Evolutionary conservation across 495 filamentous ascomycete species (phyloP).

Genomic region (Thermothielavioides terrestris): DNA sequence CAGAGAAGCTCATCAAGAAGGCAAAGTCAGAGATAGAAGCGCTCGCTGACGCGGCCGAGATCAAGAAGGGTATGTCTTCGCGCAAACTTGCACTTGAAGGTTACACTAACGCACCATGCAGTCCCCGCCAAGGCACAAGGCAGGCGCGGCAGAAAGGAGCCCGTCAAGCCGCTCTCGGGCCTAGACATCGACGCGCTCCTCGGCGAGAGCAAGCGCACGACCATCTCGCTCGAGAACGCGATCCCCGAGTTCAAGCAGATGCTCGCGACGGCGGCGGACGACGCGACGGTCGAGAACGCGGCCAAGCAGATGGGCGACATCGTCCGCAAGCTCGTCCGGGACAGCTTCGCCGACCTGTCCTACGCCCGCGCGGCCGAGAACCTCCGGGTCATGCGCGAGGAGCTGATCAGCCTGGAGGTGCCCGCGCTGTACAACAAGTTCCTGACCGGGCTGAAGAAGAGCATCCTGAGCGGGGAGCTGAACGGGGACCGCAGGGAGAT

Average conservation of each 20-base stretch:
- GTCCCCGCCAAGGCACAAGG: slow-evolving; percentile 80
- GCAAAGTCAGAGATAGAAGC: slow-evolving; percentile 49
- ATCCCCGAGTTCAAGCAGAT: slow-evolving; percentile 90
- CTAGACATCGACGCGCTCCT: slow-evolving; percentile 79
- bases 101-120: slow-evolving; percentile 30
- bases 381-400: slow-evolving; percentile 67
- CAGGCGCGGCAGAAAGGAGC: slow-evolving; percentile 56
- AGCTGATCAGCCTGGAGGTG: slow-evolving; percentile 67
- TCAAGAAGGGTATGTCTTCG: slow-evolving; percentile 69
- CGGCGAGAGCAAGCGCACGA: slow-evolving; percentile 40
- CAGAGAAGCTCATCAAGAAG: slow-evolving; percentile 52
- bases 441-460: slow-evolving; percentile 59
- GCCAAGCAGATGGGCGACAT: slow-evolving; percentile 66
- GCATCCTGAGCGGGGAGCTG: slow-evolving; percentile 61
- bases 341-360: slow-evolving; percentile 64
- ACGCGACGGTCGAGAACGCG: slow-evolving; percentile 55
- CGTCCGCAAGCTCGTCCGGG: slow-evolving; percentile 56
- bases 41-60: slow-evolving; percentile 60
- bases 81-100: slow-evolving; percentile 36
- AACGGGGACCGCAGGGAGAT: slow-evolving; percentile 74
- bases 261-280: slow-evolving; percentile 52
- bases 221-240: slow-evolving; percentile 69
- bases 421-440: slow-evolving; percentile 72
- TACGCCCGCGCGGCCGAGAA: slow-evolving; percentile 72
- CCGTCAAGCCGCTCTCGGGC: slow-evolving; percentile 79